phyloP scores from a whole-genome alignment of 176 grass and related monocot genomes.

The Hordeum marinum region DNA sequence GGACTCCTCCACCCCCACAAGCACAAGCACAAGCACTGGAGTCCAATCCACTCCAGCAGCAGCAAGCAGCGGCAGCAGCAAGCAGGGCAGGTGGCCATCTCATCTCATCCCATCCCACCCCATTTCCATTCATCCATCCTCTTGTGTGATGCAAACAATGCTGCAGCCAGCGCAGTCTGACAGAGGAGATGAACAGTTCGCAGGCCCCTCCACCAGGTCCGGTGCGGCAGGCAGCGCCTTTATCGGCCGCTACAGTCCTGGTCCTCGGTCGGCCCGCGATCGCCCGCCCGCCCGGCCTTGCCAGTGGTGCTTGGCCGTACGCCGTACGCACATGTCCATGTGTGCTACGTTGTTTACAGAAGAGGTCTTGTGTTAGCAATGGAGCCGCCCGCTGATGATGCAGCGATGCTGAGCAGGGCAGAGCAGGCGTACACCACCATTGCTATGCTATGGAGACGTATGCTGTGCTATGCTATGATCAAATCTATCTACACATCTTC shows the following conservation, averaged over 20 bases:
- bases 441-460: background rate
- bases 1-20: constrained; percentile 31
- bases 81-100: constrained; percentile 31
- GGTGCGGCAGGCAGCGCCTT: constrained; percentile 30
- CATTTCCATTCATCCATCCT: constrained; percentile 19
- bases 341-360: background rate
- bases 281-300: background rate
- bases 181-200: constrained; percentile 40
- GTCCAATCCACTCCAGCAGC: constrained; percentile 36
- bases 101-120: constrained; percentile 10
- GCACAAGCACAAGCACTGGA: constrained; percentile 14
- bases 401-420: background rate
- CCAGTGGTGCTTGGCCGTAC: constrained; percentile 19
- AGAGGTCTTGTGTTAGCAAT: constrained; percentile 7
- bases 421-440: constrained; percentile 1
- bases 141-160: constrained; percentile 5
- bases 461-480: constrained; percentile 7
- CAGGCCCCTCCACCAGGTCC: constrained; percentile 19
- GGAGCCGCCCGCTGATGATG: background rate
- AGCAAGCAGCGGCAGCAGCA: background rate
- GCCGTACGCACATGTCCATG: constrained; percentile 22
- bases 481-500: background rate
- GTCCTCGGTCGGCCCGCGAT: constrained; percentile 47
- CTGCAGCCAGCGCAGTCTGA: constrained; percentile 44
- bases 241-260: constrained; percentile 47